Base-by-base conservation (phyloP, 306 rosid species). In the Cyclanthera cordifolia region DNA sequence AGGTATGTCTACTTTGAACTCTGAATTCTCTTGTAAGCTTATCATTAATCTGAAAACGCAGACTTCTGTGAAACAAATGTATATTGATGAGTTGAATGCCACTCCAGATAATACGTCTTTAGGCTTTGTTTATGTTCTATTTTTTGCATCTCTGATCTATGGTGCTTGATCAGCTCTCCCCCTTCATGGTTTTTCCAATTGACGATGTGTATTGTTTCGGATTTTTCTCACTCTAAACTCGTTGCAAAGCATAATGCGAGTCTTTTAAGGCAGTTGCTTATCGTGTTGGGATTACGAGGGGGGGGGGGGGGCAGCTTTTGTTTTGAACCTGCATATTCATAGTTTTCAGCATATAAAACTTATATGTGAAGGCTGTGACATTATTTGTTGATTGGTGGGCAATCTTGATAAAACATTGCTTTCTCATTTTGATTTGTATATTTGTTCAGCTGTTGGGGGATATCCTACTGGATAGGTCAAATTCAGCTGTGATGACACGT, bases 401-500 rank as follows among this genome's bases (percentile, higher is more conserved):
- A 61, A 20, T 30, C 32, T 28, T 61, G 15, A 61, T 66, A 67
- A 47, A 13, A 0, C 39, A 8, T 32, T 24, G 19, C 6, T 52
- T 52, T 53, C 37, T 69, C 46, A 19, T 23, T n/a, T 12, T 15
- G 25, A 21, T 52, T 70, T 70, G 5, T 20, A 8, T 21, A 34
- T 72, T 70, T 53, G 79, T 73, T 48, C 93, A 93, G 99, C 83
- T 93, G 77, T 85, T 93, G 81, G 99, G 95, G 73, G 99, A 93
- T 76, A 90, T 93, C 64, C 79, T 93, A 60, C 90, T 93, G 67
- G 99, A 93, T 77, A 88, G 99, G 55, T 87, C 99, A 28, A 93
- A 93, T 81, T 93, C 99, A 68, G 87, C 87, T 41, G 88, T 93
- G 46, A 93, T 93, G 99, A 93, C 99, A 27, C 89, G 84, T 73